Evolutionary conservation across 441 rosid genomes (phyloP), one percentile per base, ranked within the genome.

Genomic region (California macrophylla): DNA sequence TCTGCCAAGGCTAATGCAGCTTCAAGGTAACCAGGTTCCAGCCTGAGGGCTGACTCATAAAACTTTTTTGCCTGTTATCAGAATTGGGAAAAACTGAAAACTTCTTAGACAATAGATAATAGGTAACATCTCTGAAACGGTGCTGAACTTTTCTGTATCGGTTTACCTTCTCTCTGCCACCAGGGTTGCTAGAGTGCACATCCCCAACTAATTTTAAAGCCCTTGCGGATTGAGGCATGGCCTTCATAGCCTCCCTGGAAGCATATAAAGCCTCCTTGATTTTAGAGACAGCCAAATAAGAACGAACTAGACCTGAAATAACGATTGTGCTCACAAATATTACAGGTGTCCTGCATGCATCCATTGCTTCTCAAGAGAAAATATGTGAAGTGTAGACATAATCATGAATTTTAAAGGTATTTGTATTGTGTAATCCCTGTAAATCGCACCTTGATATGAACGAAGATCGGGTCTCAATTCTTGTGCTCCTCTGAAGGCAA

Each of bases 221-320:
- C 83, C 88, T 92, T 66, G 98, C 96, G 38, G 98, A 94, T 76
- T 91, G 98, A 78, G 98, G 98, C 97, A 92, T 94, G 65, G 97
- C 93, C 82, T 86, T 94, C 98, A 92, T 92, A 50, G 98, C 98
- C 86, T 90, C 98, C 78, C 98, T 87, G 7, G 98, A 90, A 34
- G 94, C 86, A 81, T 83, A 87, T 69, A 94, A 81, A 47, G 97
- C 98, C 80, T 94, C 97, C 82, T 94, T 94, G 74, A 86, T 82
- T 83, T 90, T 94, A 52, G 88, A 85, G 77, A 82, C 89, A 72
- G 91, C 91, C 86, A 94, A 74, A 85, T 89, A 94, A 34, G 98
- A 92, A 75, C 87, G 91, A 72, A 94, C 98, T 81, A 91, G 82
- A 76, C 98, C 97, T 94, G 87, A 74, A 81, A 80, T 67, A 29